A percentile compares a stretch with the other conserved stretches of the same genome.
These are phyloP conservation scores for Talaromyces sp. DNA, from an alignment of 2,329 filamentous ascomycete genomes.

Conservation along the genomic window DNA sequence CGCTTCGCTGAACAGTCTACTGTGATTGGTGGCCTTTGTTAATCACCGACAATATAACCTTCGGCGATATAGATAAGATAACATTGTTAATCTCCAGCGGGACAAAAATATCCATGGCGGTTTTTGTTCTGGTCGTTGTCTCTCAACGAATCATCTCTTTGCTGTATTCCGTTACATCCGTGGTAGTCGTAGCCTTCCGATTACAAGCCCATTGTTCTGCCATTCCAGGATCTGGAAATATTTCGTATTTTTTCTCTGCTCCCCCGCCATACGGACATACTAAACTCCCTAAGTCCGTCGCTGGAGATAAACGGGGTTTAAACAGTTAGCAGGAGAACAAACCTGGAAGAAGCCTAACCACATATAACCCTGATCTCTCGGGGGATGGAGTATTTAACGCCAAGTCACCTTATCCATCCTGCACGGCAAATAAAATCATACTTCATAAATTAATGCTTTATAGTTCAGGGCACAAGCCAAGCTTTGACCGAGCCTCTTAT, in stretches of 20 bases:
- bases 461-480: not conserved
- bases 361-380: not conserved
- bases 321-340: not conserved
- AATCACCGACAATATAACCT: not conserved
- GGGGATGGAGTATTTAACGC: not conserved
- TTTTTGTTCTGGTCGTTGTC: no score
- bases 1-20: not conserved
- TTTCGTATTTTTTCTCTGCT: not conserved
- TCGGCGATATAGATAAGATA: not conserved
- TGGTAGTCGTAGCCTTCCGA: no score
- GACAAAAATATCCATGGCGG: no score
- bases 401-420: not conserved
- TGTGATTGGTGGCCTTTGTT: not conserved
- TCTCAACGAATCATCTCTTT: no score
- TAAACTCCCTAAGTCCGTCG: not conserved
- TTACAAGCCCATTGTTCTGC: not conserved
- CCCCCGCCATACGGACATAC: not conserved
- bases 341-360: not conserved
- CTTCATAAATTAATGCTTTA: not conserved
- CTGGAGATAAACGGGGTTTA: constrained; percentile 6
- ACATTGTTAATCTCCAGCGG: no score
- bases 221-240: not conserved
- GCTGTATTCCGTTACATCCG: no score
- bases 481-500: not conserved
- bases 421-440: not conserved